phyloP scores from a whole-genome alignment of 2,329 filamentous ascomycete genomes.

The Sclerotinia subarctica region DNA sequence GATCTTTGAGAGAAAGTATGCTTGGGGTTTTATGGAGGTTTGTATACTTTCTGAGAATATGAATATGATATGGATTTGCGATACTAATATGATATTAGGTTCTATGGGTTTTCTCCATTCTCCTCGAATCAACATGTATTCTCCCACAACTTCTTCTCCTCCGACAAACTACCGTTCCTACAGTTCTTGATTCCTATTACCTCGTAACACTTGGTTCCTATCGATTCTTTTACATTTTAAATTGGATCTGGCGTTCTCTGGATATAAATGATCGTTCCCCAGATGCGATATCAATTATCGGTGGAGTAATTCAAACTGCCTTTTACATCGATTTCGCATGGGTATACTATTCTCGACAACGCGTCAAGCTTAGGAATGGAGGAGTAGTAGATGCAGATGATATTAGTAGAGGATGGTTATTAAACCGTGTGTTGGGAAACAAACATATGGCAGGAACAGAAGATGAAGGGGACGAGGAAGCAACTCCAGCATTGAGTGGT shows the following conservation, averaged over 20 bases:
- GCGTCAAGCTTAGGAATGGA: slow-evolving; percentile 86
- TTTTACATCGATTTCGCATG: slow-evolving; percentile 93
- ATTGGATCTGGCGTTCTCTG: slow-evolving; percentile 74
- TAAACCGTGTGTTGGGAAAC: slow-evolving; percentile 72
- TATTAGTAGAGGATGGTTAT: slow-evolving; percentile 77
- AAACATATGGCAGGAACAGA: slow-evolving; percentile 51
- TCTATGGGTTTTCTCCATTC: slow-evolving; percentile 83
- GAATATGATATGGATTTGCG: neutral
- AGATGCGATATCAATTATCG: slow-evolving; percentile 74
- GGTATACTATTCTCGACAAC: slow-evolving; percentile 92
- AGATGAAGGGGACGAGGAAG: slow-evolving; percentile 33
- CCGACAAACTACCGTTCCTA: slow-evolving; percentile 91
- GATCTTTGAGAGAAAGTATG: slow-evolving; percentile 54
- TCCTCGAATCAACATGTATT: slow-evolving; percentile 87
- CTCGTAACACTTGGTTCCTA: slow-evolving; percentile 84
- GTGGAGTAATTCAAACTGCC: slow-evolving; percentile 83
- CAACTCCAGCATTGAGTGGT: slow-evolving; percentile 24
- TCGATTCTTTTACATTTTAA: slow-evolving; percentile 83
- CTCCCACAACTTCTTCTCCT: slow-evolving; percentile 88
- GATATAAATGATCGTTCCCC: slow-evolving; percentile 59
- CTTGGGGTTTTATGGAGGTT: slow-evolving; percentile 52
- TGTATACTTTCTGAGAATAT: slow-evolving; percentile 29
- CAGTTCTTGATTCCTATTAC: slow-evolving; percentile 96
- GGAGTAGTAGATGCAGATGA: slow-evolving; percentile 90
- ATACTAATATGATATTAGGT: slow-evolving; percentile 48